Percentiles rank a stretch among this genome's conserved stretches.
Evolutionary conservation across 805 yeast species (phyloP).

Genomic region (Sugiyamaella smithiae): DNA sequence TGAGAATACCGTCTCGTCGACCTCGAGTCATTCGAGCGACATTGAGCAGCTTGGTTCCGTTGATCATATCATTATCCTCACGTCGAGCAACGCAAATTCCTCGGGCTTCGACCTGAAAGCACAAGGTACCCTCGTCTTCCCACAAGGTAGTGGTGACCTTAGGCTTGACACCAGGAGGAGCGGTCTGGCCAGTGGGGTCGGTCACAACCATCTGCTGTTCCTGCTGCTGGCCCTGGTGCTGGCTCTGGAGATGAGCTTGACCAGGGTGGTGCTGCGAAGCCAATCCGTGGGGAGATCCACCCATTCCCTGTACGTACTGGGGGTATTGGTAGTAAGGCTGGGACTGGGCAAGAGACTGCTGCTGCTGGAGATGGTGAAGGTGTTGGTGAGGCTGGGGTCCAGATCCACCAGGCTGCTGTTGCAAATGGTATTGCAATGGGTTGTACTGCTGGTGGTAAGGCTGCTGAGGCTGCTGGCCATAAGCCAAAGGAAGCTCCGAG

Average conservation of each 20-base stretch:
- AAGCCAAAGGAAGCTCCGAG: slow-evolving; percentile 5
- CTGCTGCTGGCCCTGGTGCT: slow-evolving; percentile 13
- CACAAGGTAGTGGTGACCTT: slow-evolving; percentile 79
- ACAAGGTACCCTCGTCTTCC: slow-evolving; percentile 82
- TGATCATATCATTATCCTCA: slow-evolving; percentile 80
- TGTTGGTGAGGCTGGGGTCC: slow-evolving; percentile 18
- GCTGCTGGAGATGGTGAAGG: slow-evolving; percentile 23
- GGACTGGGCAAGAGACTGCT: slow-evolving; percentile 16
- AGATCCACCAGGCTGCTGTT: slow-evolving; percentile 13
- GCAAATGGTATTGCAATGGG: slow-evolving; percentile 13
- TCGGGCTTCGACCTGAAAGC: slow-evolving; percentile 82
- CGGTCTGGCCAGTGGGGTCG: slow-evolving; percentile 39
- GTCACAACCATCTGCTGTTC: slow-evolving; percentile 30
- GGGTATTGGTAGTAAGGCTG: slow-evolving; percentile 19
- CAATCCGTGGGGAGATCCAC: neutral
- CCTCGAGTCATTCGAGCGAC: slow-evolving; percentile 90
- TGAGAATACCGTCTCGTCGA: slow-evolving; percentile 77
- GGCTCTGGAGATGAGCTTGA: slow-evolving; percentile 5
- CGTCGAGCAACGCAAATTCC: slow-evolving; percentile 77
- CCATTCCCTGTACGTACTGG: slow-evolving; percentile 10
- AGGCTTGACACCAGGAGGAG: slow-evolving; percentile 45
- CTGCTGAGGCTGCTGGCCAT: slow-evolving; percentile 14
- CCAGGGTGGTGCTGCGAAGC: neutral
- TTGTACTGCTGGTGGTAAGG: slow-evolving; percentile 17
- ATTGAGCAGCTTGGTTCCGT: slow-evolving; percentile 76